A percentile compares a stretch with the other conserved stretches of the same genome.
phyloP scores from a whole-genome alignment of 2,329 filamentous ascomycete species.

The Fusarium chaquense region DNA sequence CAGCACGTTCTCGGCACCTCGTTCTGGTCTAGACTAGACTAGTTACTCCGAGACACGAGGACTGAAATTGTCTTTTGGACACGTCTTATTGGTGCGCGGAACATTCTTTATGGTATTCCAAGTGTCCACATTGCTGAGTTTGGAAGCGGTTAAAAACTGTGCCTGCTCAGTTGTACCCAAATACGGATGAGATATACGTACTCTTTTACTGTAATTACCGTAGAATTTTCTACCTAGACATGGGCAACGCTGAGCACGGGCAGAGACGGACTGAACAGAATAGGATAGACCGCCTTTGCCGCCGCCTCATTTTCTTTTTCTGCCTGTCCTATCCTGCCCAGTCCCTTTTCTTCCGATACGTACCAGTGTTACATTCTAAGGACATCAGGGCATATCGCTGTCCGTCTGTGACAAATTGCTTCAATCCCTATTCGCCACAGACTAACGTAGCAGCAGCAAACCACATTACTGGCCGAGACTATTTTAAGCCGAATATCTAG shows the following conservation, averaged over 20 bases:
- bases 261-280: not conserved
- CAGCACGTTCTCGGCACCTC: conserved; percentile 1
- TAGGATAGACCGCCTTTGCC: conserved; percentile 3
- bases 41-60: conserved; percentile 2
- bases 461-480: not conserved
- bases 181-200: not conserved
- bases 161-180: not conserved
- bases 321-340: too few relatives aligned
- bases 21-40: not conserved
- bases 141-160: not conserved
- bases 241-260: not conserved
- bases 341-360: not conserved
- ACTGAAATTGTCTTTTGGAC: not conserved
- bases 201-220: not conserved
- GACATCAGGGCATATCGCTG: not conserved
- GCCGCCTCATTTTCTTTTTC: not conserved
- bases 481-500: not conserved
- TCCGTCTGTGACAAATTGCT: not conserved
- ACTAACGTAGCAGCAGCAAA: not conserved
- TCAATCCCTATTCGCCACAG: not conserved
- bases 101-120: not conserved
- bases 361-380: not conserved
- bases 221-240: not conserved
- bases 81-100: not conserved
- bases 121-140: not conserved